Evolutionary conservation across 2,329 filamentous ascomycete genomes (phyloP).

Genomic region (Neopestalotiopsis clavispora): DNA sequence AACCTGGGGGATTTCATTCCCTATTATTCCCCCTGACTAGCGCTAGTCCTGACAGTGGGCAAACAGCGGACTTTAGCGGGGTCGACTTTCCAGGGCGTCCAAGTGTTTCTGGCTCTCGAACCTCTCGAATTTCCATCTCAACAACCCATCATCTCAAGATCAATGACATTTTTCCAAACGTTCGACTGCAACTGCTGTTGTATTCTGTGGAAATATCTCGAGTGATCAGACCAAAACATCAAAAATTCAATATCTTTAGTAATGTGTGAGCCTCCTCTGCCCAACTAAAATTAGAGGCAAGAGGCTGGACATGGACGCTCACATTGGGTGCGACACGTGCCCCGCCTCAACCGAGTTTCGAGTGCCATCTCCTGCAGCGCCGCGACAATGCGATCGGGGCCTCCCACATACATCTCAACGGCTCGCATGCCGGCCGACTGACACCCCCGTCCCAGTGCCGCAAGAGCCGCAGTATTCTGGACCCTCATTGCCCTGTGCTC

Average conservation of each 20-base stretch:
- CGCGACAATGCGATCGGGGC: not conserved
- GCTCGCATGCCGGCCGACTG: not conserved
- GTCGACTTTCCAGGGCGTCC: not conserved
- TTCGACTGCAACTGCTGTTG: not conserved
- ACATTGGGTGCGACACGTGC: slow-evolving; percentile 18
- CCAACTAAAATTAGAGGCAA: not conserved
- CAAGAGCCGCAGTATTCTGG: slow-evolving; percentile 6
- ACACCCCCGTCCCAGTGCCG: not conserved
- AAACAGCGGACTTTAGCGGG: not conserved
- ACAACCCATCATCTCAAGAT: not conserved
- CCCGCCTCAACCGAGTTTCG: slow-evolving; percentile 23
- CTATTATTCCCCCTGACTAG: not conserved
- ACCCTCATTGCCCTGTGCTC: not conserved
- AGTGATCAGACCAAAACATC: not conserved
- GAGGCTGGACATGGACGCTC: not conserved
- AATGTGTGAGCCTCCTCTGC: not conserved
- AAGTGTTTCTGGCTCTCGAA: not conserved
- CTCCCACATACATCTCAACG: not conserved
- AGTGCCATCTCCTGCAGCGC: slow-evolving; percentile 12
- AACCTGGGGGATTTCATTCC: not conserved
- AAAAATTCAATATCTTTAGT: not conserved
- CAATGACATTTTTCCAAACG: not conserved
- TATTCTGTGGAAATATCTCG: not conserved
- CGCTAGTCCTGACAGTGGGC: not conserved
- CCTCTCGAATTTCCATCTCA: not conserved